phyloP scores from a whole-genome alignment of 1,284 basidiomycete genomes.

The Leccinum pachyderme region DNA sequence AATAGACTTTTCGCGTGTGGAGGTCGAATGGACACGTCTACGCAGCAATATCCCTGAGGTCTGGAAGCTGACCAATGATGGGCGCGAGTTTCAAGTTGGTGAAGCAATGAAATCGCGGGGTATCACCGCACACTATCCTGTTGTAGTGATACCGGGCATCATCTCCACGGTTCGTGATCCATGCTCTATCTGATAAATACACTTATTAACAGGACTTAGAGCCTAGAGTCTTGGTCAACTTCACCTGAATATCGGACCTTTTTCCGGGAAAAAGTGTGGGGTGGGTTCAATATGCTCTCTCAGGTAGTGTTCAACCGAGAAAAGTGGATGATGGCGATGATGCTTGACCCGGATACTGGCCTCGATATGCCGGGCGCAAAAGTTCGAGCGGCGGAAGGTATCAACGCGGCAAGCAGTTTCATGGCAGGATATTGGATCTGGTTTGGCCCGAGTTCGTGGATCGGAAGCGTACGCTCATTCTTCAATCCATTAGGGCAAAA shows the following conservation, averaged over 20 bases:
- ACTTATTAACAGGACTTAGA: constrained; percentile 38
- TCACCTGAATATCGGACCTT: constrained; percentile 73
- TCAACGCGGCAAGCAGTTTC: constrained; percentile 89
- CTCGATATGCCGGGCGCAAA: constrained; percentile 90
- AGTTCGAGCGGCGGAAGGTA: constrained; percentile 88
- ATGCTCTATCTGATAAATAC: neutral
- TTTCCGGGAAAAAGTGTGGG: constrained; percentile 87
- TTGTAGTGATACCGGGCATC: constrained; percentile 80
- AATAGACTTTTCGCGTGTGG: constrained; percentile 62
- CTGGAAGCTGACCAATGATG: constrained; percentile 80
- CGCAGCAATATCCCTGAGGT: constrained; percentile 65
- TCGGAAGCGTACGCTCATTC: constrained; percentile 1
- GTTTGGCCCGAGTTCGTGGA: constrained; percentile 37
- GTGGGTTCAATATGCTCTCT: constrained; percentile 82
- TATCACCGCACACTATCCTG: constrained; percentile 71
- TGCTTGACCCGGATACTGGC: constrained; percentile 89
- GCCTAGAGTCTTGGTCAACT: constrained; percentile 86
- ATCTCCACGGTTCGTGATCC: constrained; percentile 61
- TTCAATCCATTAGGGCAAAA: constrained; percentile 61
- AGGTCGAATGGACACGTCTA: constrained; percentile 67
- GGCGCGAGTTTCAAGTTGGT: constrained; percentile 83
- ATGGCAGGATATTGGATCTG: constrained; percentile 96
- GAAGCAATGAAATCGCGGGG: constrained; percentile 68
- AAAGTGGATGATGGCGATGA: constrained; percentile 87
- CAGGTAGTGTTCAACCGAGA: constrained; percentile 85